phyloP scores from a whole-genome alignment of 352 stramenopile species.

The Phytophthora palmivora region DNA sequence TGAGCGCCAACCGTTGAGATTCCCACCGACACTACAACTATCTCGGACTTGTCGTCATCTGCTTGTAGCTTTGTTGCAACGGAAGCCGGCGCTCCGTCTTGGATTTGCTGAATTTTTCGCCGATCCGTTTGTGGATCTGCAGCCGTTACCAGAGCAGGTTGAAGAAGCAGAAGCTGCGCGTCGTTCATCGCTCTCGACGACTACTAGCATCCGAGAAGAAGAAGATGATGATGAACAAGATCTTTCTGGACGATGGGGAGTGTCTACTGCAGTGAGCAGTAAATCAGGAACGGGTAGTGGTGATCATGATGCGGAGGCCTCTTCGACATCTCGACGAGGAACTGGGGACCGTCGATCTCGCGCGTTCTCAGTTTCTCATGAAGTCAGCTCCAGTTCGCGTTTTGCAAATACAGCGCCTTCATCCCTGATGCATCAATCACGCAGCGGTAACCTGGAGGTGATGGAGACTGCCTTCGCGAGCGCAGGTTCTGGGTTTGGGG shows the following conservation, averaged over 20 bases:
- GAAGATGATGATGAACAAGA: slow-evolving; percentile 56
- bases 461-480: slow-evolving; percentile 74
- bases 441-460: slow-evolving; percentile 70
- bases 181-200: slow-evolving; percentile 29
- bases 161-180: slow-evolving; percentile 23
- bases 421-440: slow-evolving; percentile 44
- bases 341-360: slow-evolving; percentile 38
- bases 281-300: slow-evolving; percentile 13
- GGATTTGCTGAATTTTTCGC: slow-evolving; percentile 94
- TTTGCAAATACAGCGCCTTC: slow-evolving; percentile 38
- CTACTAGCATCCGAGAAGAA: slow-evolving; percentile 68
- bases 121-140: slow-evolving; percentile 65
- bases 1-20: slow-evolving; percentile 87
- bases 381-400: slow-evolving; percentile 38
- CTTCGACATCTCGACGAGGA: slow-evolving; percentile 7
- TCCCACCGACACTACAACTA: slow-evolving; percentile 84
- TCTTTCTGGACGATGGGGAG: slow-evolving; percentile 16
- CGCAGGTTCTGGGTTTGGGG: slow-evolving; percentile 50
- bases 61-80: slow-evolving; percentile 79
- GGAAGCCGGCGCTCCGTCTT: slow-evolving; percentile 85
- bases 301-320: slow-evolving; percentile 1
- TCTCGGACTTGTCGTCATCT: slow-evolving; percentile 87
- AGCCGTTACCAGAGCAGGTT: slow-evolving; percentile 26
- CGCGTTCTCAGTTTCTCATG: slow-evolving; percentile 42
- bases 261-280: slow-evolving; percentile 23